Percentiles rank a stretch among this genome's conserved stretches.
These are phyloP conservation scores for Candida cerambycidarum DNA, from an alignment of 805 yeast species.

Conservation along the genomic window DNA sequence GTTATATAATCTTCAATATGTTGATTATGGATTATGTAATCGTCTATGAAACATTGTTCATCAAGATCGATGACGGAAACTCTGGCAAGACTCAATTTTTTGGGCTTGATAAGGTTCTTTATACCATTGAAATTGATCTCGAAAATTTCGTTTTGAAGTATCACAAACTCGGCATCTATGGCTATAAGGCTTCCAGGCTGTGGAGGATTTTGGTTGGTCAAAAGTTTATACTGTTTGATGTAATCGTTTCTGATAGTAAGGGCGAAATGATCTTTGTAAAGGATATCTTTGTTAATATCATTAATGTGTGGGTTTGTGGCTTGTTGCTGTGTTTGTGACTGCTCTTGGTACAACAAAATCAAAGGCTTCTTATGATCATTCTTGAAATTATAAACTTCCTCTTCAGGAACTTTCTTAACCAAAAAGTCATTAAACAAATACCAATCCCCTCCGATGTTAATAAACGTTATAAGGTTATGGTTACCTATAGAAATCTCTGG, in stretches of 20 bases:
- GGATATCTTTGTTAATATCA: conserved; percentile 46
- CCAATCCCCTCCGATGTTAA: conserved; percentile 60
- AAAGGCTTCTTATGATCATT: conserved; percentile 85
- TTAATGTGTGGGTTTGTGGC: too few species aligned
- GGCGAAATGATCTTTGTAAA: conserved; percentile 75
- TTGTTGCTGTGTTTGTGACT: too few species aligned
- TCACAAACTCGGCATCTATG: conserved; percentile 95
- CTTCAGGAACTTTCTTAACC: conserved; percentile 70
- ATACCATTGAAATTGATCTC: conserved; percentile 76
- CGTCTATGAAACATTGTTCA: conserved; percentile 83
- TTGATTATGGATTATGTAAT: conserved; percentile 74
- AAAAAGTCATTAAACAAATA: conserved; percentile 87
- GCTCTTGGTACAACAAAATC: conserved; percentile 66
- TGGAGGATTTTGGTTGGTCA: conserved; percentile 72
- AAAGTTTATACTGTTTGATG: conserved; percentile 63
- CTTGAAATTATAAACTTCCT: conserved; percentile 73
- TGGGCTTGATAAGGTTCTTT: conserved; percentile 70
- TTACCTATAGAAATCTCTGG: conserved; percentile 35
- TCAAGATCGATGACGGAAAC: conserved; percentile 81
- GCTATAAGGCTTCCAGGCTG: conserved; percentile 76
- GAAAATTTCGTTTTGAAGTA: conserved; percentile 70
- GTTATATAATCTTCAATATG: conserved; percentile 85
- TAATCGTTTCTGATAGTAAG: conserved; percentile 60
- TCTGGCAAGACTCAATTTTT: conserved; percentile 76
- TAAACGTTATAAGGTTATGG: conserved; percentile 62